Evolutionary conservation across 73 alveolate genomes (phyloP), one percentile per base, ranked within the genome.

Genomic region (Paramecium sexaurelia): DNA sequence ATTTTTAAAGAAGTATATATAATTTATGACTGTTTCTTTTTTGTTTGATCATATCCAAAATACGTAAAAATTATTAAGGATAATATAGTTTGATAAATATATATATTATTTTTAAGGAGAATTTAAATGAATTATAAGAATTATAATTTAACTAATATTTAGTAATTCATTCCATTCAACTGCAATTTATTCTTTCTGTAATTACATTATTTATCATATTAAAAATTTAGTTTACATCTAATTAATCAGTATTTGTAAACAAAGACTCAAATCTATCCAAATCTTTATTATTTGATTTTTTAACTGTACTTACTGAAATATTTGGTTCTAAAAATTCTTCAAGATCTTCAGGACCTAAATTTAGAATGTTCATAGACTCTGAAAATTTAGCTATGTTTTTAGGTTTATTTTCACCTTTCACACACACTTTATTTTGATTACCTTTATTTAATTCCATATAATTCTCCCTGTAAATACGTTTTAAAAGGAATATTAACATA

Each of bases 281-380:
- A 43, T 78, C 90, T 45, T 78, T 78, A 43, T 78, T 78, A 43
- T 45, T 45, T 27, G 40, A 39, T 40, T 78, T 78, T 45, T 78
- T 78, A n/a, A 78, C 73, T 41, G 90, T 78, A 22, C 75, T 78
- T 11, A 45, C 73, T 15, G 90, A 78, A 7, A 41, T 39, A 78
- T 78, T 78, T 20, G 90, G 90, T 45, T 78, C 90, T 17, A 78
- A 33, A 29, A 78, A 78, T 22, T 78, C 90, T 29, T 78, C 90
- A 9, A 78, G 32, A 17, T 78, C 90, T 43, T 78, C 90, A 39
- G 90, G 90, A 19, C 55, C 90, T 24, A 78, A 33, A 78, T 78
- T 78, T 33, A 78, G 24, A 1, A 78, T 78, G 27, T 78, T 78
- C 68, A 78, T 39, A 4, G 90, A 78, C 32, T 78, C 90, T 20